Evolutionary conservation across 2,329 filamentous ascomycete genomes (phyloP), one percentile per base, ranked within the genome.

Genomic region (Phaeoacremonium minimum): DNA sequence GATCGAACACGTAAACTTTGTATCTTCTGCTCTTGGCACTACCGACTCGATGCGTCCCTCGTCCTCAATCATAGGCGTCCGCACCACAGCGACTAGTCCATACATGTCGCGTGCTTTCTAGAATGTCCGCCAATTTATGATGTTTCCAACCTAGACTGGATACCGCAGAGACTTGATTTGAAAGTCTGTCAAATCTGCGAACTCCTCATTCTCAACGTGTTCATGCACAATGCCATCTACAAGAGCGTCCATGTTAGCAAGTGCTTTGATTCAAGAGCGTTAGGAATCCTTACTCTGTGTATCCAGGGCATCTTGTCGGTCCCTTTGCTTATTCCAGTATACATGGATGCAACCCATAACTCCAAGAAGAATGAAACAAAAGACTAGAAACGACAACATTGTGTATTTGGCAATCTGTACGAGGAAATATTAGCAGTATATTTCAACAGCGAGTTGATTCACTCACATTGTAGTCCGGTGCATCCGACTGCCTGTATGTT

Each of bases 371-470:
- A 35, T 17, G 5, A 16, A 28, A 7, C 19, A 15, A 14, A 28
- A 12, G 5, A 35, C n/a, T 4, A 35, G 33, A 14, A 14, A 15
- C 8, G 17, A 19, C 15, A 35, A 22, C 33, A 35, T 35, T 7
- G 33, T 35, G 20, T 28, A 35, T 17, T 35, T 35, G 18, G 33
- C 33, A 14, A 17, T 28, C 33, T n/a, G n/a, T n/a, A n/a, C n/a
- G n/a, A n/a, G n/a, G n/a, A n/a, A n/a, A n/a, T n/a, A n/a, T n/a
- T n/a, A n/a, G n/a, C 14, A 14, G 22, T 26, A 26, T 26, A 26
- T n/a, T n/a, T n/a, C n/a, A n/a, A n/a, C n/a, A n/a, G n/a, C n/a
- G n/a, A n/a, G n/a, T n/a, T n/a, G n/a, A 26, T 26, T 26, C 22
- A 26, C 19, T 20, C 16, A 35, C 33, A 15, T 35, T 28, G 16